phyloP scores from a whole-genome alignment of 2,329 filamentous ascomycete species.

The Ophiostoma tasmaniense region DNA sequence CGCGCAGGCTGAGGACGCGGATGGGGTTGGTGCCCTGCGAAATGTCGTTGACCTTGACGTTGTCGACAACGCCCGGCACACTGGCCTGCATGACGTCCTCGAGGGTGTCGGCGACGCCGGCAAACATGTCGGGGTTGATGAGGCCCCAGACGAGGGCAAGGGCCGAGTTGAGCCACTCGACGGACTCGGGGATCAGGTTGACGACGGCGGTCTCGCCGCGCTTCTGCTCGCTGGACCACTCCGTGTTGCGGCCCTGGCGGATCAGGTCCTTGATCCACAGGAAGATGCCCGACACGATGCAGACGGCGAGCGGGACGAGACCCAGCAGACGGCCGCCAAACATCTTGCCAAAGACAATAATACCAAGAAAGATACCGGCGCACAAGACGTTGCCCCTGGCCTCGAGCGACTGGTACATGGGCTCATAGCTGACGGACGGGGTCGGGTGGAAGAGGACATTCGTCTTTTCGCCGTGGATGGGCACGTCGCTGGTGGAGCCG shows the following conservation, averaged over 20 bases:
- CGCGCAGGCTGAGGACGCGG: conserved; percentile 76
- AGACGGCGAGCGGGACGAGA: conserved; percentile 63
- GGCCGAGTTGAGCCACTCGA: conserved; percentile 93
- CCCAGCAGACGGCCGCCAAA: conserved; percentile 73
- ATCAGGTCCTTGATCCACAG: conserved; percentile 87
- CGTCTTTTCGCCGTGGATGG: conserved; percentile 92
- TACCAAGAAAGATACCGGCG: conserved; percentile 59
- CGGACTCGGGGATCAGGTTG: conserved; percentile 86
- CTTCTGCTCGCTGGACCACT: conserved; percentile 82
- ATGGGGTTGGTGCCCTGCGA: conserved; percentile 88
- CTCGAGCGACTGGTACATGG: conserved; percentile 73
- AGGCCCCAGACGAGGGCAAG: conserved; percentile 80
- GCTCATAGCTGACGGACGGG: conserved; percentile 79
- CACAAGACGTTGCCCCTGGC: conserved; percentile 64
- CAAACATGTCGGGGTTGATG: conserved; percentile 92
- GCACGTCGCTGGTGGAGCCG: conserved; percentile 83
- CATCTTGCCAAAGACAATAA: conserved; percentile 67
- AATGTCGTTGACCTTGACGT: conserved; percentile 90
- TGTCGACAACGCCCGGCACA: conserved; percentile 82
- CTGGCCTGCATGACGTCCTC: conserved; percentile 97
- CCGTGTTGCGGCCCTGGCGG: conserved; percentile 68
- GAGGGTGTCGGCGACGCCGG: conserved; percentile 81
- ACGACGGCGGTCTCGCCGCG: conserved; percentile 77
- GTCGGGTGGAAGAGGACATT: conserved; percentile 95
- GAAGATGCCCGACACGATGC: conserved; percentile 68